Evolutionary conservation across 345 rosid genomes (phyloP).

Genomic region (Camelina sativa): DNA sequence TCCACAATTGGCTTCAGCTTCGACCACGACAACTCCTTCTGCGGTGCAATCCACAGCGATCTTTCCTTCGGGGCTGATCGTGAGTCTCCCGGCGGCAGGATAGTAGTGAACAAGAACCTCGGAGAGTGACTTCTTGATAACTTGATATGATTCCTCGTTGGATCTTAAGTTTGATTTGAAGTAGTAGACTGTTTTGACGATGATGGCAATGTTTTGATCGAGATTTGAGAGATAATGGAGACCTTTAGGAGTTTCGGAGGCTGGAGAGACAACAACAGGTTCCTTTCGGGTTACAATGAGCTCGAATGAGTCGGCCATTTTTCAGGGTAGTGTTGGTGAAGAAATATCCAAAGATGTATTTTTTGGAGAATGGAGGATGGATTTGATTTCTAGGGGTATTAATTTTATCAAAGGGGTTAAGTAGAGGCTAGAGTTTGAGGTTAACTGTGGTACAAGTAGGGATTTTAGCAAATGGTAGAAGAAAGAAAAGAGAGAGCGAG

Average conservation of each 20-base stretch:
- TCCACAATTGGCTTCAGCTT: constrained; percentile 70
- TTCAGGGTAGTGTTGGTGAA: background rate
- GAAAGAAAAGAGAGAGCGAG: background rate
- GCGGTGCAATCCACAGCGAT: constrained; percentile 74
- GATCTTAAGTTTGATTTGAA: constrained; percentile 66
- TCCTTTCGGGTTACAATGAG: constrained; percentile 54
- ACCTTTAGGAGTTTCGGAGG: constrained; percentile 67
- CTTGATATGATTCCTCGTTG: constrained; percentile 63
- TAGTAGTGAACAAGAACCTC: constrained; percentile 72
- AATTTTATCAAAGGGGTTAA: constrained; percentile 23
- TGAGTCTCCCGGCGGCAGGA: constrained; percentile 77
- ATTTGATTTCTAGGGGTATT: background rate
- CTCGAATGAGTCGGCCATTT: constrained; percentile 56
- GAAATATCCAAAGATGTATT: constrained; percentile 10
- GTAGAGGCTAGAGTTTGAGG: constrained; percentile 35
- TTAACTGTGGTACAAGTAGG: constrained; percentile 46
- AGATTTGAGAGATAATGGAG: constrained; percentile 53
- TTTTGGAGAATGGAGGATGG: constrained; percentile 23
- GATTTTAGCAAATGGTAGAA: constrained; percentile 17
- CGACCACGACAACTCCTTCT: constrained; percentile 87
- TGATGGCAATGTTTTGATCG: constrained; percentile 87
- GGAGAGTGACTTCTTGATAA: constrained; percentile 61
- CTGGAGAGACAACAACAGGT: constrained; percentile 68
- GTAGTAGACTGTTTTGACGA: constrained; percentile 76
- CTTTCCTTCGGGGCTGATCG: constrained; percentile 77